These are phyloP conservation scores for Eustoma russellianum DNA, from an alignment of 257 asterid genomes.

Conservation along the genomic window DNA sequence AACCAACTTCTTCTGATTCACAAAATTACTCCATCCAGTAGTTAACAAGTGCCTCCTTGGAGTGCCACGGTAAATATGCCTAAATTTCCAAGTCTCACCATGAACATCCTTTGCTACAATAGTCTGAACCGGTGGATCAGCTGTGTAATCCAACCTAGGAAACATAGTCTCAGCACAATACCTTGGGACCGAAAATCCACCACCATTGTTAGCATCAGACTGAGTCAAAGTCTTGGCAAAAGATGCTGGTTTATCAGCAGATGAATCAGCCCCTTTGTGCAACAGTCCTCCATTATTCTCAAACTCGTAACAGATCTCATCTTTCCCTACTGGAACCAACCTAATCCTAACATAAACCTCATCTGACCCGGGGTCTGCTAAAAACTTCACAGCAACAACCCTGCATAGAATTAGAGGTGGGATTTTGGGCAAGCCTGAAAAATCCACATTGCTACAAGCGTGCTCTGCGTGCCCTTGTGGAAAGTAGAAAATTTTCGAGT, in stretches of 20 bases:
- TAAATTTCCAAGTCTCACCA: slow-evolving; percentile 55
- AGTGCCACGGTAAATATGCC: slow-evolving; percentile 59
- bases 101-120: slow-evolving; percentile 29
- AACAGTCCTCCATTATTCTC: slow-evolving; percentile 10
- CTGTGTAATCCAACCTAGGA: slow-evolving; percentile 19
- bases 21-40: slow-evolving; percentile 66
- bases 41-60: slow-evolving; percentile 66
- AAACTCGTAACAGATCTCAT: slow-evolving; percentile 11
- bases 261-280: slow-evolving; percentile 12
- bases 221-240: slow-evolving; percentile 31
- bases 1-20: slow-evolving; percentile 55
- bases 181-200: slow-evolving; percentile 32
- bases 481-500: slow-evolving; percentile 48
- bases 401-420: slow-evolving; percentile 49
- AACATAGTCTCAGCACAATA: slow-evolving; percentile 32
- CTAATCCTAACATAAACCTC: slow-evolving; percentile 26
- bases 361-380: slow-evolving; percentile 46
- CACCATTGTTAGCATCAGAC: slow-evolving; percentile 36
- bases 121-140: slow-evolving; percentile 31
- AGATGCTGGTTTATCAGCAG: slow-evolving; percentile 18
- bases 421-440: slow-evolving; percentile 29
- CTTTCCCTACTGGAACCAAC: slow-evolving; percentile 17
- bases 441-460: slow-evolving; percentile 39
- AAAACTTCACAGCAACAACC: slow-evolving; percentile 37
- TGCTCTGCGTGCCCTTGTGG: slow-evolving; percentile 76